Base-by-base conservation (phyloP, 371 early-diverging fungal genomes). In the Choanephora cucurbitarum region DNA sequence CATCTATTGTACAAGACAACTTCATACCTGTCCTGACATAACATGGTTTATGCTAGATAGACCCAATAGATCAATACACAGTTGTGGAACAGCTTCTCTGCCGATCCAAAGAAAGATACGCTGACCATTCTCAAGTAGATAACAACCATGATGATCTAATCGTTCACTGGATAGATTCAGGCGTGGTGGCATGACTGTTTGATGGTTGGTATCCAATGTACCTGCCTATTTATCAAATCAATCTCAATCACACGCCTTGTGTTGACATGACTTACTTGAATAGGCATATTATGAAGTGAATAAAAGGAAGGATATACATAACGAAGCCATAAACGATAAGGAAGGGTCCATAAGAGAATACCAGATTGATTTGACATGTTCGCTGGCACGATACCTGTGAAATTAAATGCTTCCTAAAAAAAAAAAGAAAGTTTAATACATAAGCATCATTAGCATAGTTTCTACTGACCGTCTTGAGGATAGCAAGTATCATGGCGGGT, bases 91-190 rank as follows among this genome's bases (percentile, higher is more conserved):
- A 14, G 79, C 83, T 6, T 73, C 82, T 44, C 83, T 72, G 10
- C 91, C 88, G 9, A 94, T 66, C 92, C 91, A 93, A 28, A 94
- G 47, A 57, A 84, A 87, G 11, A 88, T 76, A 28, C 85, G 82
- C 7, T 72, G 58, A 8, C 89, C 87, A 54, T 86, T 82, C 44
- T 87, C 85, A 13, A 94, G 60, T 37, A 94, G 72, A 64, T 83
- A 93, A 1, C 88, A 64, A 13, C 93, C 92, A 52, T 86, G 77
- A 14, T 85, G 78, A 48, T 86, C 86, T 5, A 94, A 73, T 45
- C 80, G 80, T 59, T 93, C 93, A 28, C 84, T 84, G 17, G 83
- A 78, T 45, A 90, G 62, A 37, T 88, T 89, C 39, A 90, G 21
- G 21, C 72, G 63, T 8, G 81, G 73, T 11, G 93, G 91, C 61